phyloP scores from a whole-genome alignment of 1,284 basidiomycete genomes.

The Papiliotrema flavescens region DNA sequence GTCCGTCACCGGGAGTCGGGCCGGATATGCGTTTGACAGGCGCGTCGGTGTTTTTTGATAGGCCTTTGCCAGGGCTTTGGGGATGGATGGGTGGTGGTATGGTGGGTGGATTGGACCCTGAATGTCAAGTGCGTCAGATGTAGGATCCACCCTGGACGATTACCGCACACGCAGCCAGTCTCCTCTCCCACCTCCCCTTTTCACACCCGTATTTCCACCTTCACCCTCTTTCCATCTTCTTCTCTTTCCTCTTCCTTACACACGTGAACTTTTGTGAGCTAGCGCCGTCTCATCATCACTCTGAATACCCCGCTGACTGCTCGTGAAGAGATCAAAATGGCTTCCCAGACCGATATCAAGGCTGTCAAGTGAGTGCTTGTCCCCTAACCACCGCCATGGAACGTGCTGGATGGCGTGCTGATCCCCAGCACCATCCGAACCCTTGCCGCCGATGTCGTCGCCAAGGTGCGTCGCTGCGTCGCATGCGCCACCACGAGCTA shows the following conservation, averaged over 20 bases:
- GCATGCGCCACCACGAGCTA: background rate
- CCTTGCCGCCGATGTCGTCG: slow-evolving; percentile 52
- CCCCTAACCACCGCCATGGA: background rate
- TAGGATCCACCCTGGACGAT: too few species aligned
- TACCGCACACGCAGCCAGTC: too few species aligned
- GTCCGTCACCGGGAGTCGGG: too few species aligned
- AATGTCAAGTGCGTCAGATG: too few species aligned
- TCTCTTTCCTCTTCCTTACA: slow-evolving; percentile 1
- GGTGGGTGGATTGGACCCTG: too few species aligned
- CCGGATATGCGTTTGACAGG: too few species aligned
- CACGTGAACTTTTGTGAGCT: background rate
- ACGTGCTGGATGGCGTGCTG: background rate
- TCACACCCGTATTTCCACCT: too few species aligned
- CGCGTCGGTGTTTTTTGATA: too few species aligned
- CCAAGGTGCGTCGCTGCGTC: slow-evolving; percentile 48
- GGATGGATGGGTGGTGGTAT: too few species aligned
- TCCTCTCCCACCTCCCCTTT: too few species aligned
- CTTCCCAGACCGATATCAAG: slow-evolving; percentile 5
- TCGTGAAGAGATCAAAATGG: slow-evolving; percentile 1
- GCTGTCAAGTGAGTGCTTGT: slow-evolving; percentile 11
- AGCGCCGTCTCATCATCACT: background rate
- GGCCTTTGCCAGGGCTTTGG: too few species aligned
- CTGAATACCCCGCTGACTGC: background rate
- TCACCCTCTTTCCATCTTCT: too few species aligned
- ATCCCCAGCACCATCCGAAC: slow-evolving; percentile 49